Percentiles rank a stretch among this genome's conserved stretches.
phyloP scores from a whole-genome alignment of 2,329 filamentous ascomycete genomes.

The Aureobasidium sp. region DNA sequence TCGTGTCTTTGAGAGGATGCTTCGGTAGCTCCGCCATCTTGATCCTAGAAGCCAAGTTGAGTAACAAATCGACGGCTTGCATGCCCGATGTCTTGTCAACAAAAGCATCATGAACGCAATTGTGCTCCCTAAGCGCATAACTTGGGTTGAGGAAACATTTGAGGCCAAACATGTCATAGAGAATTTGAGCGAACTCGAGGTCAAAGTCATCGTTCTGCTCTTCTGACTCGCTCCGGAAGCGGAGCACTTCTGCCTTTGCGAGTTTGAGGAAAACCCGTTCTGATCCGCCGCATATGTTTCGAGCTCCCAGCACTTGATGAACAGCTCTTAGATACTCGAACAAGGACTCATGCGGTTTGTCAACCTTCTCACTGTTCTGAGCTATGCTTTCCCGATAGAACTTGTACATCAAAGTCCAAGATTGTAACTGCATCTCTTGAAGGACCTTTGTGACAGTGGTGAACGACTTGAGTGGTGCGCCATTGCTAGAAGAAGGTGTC shows the following conservation, averaged over 20 bases:
- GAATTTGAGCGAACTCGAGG: slow-evolving; percentile 74
- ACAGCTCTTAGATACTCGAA: slow-evolving; percentile 73
- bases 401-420: slow-evolving; percentile 81
- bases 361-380: slow-evolving; percentile 57
- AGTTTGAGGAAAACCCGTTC: slow-evolving; percentile 85
- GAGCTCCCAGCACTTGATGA: slow-evolving; percentile 75
- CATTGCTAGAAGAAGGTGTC: slow-evolving; percentile 50
- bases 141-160: slow-evolving; percentile 45
- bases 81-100: slow-evolving; percentile 74
- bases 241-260: slow-evolving; percentile 76
- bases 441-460: slow-evolving; percentile 39
- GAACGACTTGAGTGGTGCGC: slow-evolving; percentile 24
- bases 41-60: slow-evolving; percentile 71
- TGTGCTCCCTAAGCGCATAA: slow-evolving; percentile 55
- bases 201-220: slow-evolving; percentile 74
- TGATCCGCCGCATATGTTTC: slow-evolving; percentile 75
- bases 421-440: slow-evolving; percentile 77
- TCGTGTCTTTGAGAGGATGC: slow-evolving; percentile 79
- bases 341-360: slow-evolving; percentile 58
- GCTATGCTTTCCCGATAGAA: slow-evolving; percentile 66
- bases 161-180: slow-evolving; percentile 74
- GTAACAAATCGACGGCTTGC: slow-evolving; percentile 74
- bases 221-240: slow-evolving; percentile 36
- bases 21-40: slow-evolving; percentile 87
- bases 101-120: slow-evolving; percentile 61